A percentile compares a stretch with the other conserved stretches of the same genome.
These are phyloP conservation scores for Boechera stricta DNA, from an alignment of 345 rosid genomes.

Conservation along the genomic window DNA sequence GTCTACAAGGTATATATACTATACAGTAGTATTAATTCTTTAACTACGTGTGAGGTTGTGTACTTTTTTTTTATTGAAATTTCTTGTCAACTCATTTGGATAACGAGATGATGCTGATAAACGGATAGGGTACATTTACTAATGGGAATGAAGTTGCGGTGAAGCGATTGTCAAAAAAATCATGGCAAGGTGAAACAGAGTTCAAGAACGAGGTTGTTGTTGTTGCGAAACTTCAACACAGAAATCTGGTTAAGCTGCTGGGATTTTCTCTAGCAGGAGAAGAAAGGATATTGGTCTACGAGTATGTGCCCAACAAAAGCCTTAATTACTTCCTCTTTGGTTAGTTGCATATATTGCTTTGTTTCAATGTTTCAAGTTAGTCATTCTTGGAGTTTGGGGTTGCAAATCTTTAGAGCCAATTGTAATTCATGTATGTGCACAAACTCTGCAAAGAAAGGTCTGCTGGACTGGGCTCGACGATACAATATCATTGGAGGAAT, in stretches of 20 bases:
- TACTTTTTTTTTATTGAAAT: no score
- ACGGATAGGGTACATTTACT: slow-evolving; percentile 21
- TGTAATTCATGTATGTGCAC: not conserved
- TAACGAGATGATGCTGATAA: not conserved
- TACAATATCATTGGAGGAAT: slow-evolving; percentile 51
- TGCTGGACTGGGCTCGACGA: slow-evolving; percentile 56
- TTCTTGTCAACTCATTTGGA: no score
- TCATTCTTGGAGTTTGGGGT: not conserved
- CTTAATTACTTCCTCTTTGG: slow-evolving; percentile 44
- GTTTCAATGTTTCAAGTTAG: slow-evolving; percentile 1
- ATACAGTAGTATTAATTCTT: no score
- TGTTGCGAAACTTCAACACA: slow-evolving; percentile 46
- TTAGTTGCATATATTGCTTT: not conserved
- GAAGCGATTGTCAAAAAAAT: slow-evolving; percentile 47
- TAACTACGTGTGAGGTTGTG: no score
- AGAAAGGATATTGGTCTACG: slow-evolving; percentile 52
- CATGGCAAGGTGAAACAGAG: slow-evolving; percentile 50
- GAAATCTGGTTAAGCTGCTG: slow-evolving; percentile 51
- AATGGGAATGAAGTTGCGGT: slow-evolving; percentile 51
- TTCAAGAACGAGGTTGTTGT: no score
- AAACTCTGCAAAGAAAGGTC: slow-evolving; percentile 46
- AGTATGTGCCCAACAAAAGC: slow-evolving; percentile 50
- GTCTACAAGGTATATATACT: no score
- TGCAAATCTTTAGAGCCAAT: not conserved
- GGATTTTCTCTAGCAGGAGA: slow-evolving; percentile 50